These are phyloP conservation scores for Acanthamoeba quina DNA, from an alignment of 208 protist species.

Conservation along the genomic window DNA sequence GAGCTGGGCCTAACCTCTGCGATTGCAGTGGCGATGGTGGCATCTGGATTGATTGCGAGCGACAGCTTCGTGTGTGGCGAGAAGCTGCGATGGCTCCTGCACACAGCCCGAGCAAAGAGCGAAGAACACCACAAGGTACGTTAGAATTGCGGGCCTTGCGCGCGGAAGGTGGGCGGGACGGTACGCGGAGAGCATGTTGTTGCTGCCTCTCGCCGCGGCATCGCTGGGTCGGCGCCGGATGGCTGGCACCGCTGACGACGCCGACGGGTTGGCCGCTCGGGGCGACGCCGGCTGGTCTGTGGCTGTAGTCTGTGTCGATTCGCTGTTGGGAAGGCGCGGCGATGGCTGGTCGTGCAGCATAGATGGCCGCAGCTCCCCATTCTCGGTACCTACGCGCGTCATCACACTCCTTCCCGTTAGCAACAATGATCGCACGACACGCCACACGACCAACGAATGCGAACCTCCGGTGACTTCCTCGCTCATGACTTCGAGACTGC, in stretches of 20 bases:
- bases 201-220: neutral
- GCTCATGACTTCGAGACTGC: neutral
- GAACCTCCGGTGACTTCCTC: neutral
- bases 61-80: neutral
- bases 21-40: neutral
- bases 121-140: neutral
- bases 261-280: neutral
- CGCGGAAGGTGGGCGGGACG: neutral
- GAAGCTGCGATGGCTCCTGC: neutral
- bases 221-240: neutral
- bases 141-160: neutral
- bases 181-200: slow-evolving; percentile 5
- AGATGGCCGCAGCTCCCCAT: neutral
- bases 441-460: too few species aligned
- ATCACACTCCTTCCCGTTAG: too few species aligned
- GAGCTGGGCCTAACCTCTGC: neutral
- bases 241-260: neutral
- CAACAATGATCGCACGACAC: too few species aligned
- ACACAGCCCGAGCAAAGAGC: neutral
- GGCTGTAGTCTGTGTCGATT: neutral
- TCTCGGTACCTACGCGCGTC: neutral
- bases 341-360: neutral
- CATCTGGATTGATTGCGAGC: neutral
- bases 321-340: neutral
- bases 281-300: neutral